Evolutionary conservation across 176 grass and related monocot genomes (phyloP), one percentile per base, ranked within the genome.

Genomic region (Miscanthus lutarioriparius): DNA sequence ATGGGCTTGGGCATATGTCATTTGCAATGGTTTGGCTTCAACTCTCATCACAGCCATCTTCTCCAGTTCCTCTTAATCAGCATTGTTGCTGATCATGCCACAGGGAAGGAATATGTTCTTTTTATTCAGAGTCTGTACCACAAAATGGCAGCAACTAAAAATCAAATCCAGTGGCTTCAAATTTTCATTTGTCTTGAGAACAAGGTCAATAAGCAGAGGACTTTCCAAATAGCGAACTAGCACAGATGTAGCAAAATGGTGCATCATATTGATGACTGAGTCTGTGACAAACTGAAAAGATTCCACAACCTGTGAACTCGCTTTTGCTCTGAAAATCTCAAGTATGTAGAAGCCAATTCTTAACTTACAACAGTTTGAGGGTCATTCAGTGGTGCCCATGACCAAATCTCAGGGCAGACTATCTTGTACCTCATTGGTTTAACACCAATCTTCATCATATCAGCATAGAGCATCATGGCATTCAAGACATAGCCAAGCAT

Each of bases 391-490:
- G 35, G 58, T 66, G 81, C 54, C 10, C 20, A 47, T 72, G 65
- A 88, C 85, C 85, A 91, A 81, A 88, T 91, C 26, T 87, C 85
- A 70, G 89, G 89, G 77, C 89, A 91, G 53, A 56, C 9, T 35
- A 53, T 54, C 5, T 19, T 51, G 47, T 79, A 32, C 58, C 33
- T 87, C 14, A 49, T 80, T 48, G 76, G 85, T 64, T 91, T 88
- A 81, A 77, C 82, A 58, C 89, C 86, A 8, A 78, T 54, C 66
- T 91, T 91, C 67, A 91, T 30, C 85, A 91, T 88, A 88, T 85
- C 89, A 78, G 86, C 85, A 85, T 91, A 91, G 54, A 88, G 86
- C 86, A 85, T 85, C 81, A 88, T 88, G 41, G 89, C 89, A 78
- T 91, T 88, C 26, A 88, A 77, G 77, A 91, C 86, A 91, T 77